phyloP scores from a whole-genome alignment of 2,329 filamentous ascomycete species.

The Ampelomyces quisqualis region DNA sequence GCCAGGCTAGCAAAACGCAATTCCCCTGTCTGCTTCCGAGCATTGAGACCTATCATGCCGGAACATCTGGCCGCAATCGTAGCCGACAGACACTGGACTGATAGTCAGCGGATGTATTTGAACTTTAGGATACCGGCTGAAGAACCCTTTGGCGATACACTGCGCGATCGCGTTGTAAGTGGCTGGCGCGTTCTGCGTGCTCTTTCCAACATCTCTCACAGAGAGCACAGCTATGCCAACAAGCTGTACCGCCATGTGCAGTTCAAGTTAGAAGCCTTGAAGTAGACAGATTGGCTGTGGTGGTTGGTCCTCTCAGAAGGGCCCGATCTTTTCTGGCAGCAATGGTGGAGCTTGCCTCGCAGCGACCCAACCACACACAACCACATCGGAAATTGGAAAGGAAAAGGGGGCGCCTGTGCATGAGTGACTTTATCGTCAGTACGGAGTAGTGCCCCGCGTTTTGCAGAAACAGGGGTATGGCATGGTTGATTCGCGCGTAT shows the following conservation, averaged over 20 bases:
- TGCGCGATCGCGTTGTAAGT: conserved; percentile 31
- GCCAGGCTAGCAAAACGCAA: conserved; percentile 6
- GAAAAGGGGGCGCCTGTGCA: conserved; percentile 1
- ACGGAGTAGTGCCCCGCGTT: conserved; percentile 10
- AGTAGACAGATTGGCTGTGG: conserved; percentile 32
- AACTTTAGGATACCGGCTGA: conserved; percentile 34
- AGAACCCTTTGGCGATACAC: conserved; percentile 29
- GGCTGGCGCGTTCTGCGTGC: conserved; percentile 31
- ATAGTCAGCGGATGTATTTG: conserved; percentile 17
- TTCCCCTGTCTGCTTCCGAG: conserved; percentile 15
- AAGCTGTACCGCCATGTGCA: conserved; percentile 18
- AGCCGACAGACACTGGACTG: conserved; percentile 31
- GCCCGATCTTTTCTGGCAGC: conserved; percentile 33
- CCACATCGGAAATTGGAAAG: conserved; percentile 29
- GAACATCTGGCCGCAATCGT: conserved; percentile 33
- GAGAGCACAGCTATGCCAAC: conserved; percentile 19
- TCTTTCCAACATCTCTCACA: conserved; percentile 28
- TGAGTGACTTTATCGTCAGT: too few species aligned
- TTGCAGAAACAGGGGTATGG: not conserved
- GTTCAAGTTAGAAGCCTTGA: conserved; percentile 18
- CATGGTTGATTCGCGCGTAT: conserved; percentile 1
- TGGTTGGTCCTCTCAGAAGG: conserved; percentile 38
- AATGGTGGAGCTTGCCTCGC: conserved; percentile 30
- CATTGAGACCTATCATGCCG: conserved; percentile 32
- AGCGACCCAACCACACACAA: conserved; percentile 17